These are phyloP conservation scores for Coniferiporia sulphurascens DNA, from an alignment of 1,284 basidiomycete genomes.

Conservation along the genomic window DNA sequence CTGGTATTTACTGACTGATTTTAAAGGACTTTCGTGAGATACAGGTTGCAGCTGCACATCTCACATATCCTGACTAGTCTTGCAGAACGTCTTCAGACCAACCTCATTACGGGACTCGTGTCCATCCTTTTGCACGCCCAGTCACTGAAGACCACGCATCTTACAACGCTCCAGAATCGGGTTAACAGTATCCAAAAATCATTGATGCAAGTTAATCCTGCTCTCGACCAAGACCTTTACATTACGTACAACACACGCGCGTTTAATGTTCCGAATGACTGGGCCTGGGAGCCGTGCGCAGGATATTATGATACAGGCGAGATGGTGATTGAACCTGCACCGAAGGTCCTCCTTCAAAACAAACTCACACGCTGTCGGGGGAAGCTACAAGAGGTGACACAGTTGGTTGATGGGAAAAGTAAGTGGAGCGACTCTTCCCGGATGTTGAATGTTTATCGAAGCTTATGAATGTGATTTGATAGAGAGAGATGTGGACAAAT, in stretches of 20 bases:
- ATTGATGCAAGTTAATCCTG: slow-evolving; percentile 46
- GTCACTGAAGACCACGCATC: slow-evolving; percentile 48
- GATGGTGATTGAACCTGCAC: slow-evolving; percentile 57
- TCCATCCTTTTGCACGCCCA: slow-evolving; percentile 54
- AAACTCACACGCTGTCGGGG: slow-evolving; percentile 54
- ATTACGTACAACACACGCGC: slow-evolving; percentile 64
- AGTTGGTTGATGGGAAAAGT: slow-evolving; percentile 60
- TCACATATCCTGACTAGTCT: neutral
- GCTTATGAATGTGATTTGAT: slow-evolving; percentile 14
- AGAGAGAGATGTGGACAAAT: slow-evolving; percentile 57
- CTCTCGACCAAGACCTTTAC: slow-evolving; percentile 64
- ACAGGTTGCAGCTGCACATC: slow-evolving; percentile 43
- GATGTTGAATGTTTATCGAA: neutral
- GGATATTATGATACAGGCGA: slow-evolving; percentile 67
- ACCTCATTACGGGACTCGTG: slow-evolving; percentile 50
- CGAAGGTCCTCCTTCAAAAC: slow-evolving; percentile 76
- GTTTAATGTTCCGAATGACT: slow-evolving; percentile 60
- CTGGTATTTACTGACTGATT: slow-evolving; percentile 11
- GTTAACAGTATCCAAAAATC: slow-evolving; percentile 41
- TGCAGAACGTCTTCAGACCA: slow-evolving; percentile 60
- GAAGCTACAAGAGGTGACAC: slow-evolving; percentile 55
- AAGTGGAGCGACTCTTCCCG: slow-evolving; percentile 24
- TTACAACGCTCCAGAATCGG: slow-evolving; percentile 51
- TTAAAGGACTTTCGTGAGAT: slow-evolving; percentile 25
- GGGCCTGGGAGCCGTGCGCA: slow-evolving; percentile 70